Base-by-base conservation (phyloP, 352 stramenopile species). In the Lagenidium giganteum region DNA sequence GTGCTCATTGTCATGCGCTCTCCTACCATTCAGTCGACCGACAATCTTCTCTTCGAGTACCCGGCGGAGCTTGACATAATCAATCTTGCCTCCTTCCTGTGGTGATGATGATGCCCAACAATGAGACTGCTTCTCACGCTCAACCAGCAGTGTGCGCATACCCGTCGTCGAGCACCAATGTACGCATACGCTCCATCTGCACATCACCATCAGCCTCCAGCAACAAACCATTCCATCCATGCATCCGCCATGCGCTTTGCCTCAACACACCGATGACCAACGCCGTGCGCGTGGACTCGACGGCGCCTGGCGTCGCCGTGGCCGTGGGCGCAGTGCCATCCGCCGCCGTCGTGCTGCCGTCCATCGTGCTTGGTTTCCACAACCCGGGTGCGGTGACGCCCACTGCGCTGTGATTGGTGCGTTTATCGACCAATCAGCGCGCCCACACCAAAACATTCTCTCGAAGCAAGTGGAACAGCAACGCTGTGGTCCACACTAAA, bases 111-210 rank as follows among this genome's bases (percentile, higher is more conserved):
- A 41, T 18, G 4, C 18, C 33, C 14, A 44, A 22, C 9, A 43
- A 20, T 9, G n/a, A 12, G 36, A 26, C 55, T 53, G 21, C 26
- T 18, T 5, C 17, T 7, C 8, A 3, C 7, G 8, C 5, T 7
- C n/a, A 28, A 27, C 21, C 27, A 48, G 4, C 5, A 4, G 8
- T 26, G 22, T 16, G 12, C 4, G 18, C 35, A n/a, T 67, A 84
- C 74, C 57, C 79, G 26, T 6, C 50, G 25, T 0, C 68, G 61
- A 7, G 76, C 70, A 7, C 76, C 76, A 25, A 88, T 86, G 25
- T 70, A 57, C 6, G 75, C 72, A n/a, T 88, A 88, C 22, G 73
- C 68, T 17, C 75, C 75, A 50, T 88, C 75, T 88, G 32, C 7
- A 32, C 8, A 32, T 32, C 14, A 14, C 13, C 16, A 14, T 34